These are phyloP conservation scores for Raphanus hybrid DNA, from an alignment of 441 rosid genomes.

Conservation along the genomic window DNA sequence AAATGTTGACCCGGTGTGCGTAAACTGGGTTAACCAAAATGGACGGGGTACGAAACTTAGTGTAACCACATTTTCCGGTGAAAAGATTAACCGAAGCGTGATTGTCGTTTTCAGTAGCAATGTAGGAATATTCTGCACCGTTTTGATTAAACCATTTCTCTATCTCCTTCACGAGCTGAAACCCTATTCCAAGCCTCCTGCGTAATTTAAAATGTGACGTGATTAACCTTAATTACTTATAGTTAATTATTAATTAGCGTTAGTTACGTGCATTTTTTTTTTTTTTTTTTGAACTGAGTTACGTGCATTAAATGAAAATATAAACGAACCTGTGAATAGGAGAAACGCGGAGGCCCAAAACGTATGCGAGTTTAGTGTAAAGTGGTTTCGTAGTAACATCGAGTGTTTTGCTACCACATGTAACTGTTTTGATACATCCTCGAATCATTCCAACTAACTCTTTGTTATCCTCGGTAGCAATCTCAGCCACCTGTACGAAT, in stretches of 20 bases:
- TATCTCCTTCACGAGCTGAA: constrained; percentile 59
- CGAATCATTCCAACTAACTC: constrained; percentile 81
- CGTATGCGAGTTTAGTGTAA: constrained; percentile 85
- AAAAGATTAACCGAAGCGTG: constrained; percentile 76
- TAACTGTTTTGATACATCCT: constrained; percentile 92
- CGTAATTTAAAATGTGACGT: constrained; percentile 3
- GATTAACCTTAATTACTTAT: neutral
- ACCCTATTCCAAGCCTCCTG: constrained; percentile 88
- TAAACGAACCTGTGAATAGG: constrained; percentile 69
- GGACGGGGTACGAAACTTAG: constrained; percentile 84
- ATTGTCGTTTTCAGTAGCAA: constrained; percentile 95
- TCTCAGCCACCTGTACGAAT: constrained; percentile 75
- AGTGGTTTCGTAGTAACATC: constrained; percentile 50
- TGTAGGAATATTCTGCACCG: constrained; percentile 87
- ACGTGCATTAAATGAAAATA: neutral
- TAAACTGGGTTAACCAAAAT: constrained; percentile 88
- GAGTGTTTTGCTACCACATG: constrained; percentile 68
- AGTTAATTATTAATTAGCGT: neutral
- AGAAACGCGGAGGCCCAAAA: constrained; percentile 93
- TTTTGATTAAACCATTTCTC: constrained; percentile 86
- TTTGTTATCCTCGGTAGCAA: constrained; percentile 41
- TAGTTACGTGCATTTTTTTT: neutral
- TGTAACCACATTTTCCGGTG: constrained; percentile 85
- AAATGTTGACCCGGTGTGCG: constrained; percentile 63
- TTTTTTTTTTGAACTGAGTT: too few relatives aligned